These are phyloP conservation scores for Gelatoporia subvermispora DNA, from an alignment of 768 basidiomycete species.

Conservation along the genomic window DNA sequence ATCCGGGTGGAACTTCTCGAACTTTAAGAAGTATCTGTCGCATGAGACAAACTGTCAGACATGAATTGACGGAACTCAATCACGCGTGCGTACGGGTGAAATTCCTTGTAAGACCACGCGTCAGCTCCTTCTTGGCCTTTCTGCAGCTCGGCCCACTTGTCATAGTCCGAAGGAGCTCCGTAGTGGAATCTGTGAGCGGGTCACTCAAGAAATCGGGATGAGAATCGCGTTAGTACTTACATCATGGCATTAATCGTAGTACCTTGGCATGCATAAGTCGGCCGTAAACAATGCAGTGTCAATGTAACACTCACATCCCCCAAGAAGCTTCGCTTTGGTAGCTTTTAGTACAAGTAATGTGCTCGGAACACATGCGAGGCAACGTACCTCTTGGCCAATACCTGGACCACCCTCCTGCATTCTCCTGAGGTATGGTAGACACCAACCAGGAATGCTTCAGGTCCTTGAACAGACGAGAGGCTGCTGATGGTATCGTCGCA, in stretches of 20 bases:
- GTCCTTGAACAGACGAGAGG: not conserved
- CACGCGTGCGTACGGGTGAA: slow-evolving; percentile 37
- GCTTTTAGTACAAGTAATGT: not conserved
- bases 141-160: slow-evolving; percentile 53
- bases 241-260: slow-evolving; percentile 62
- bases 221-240: slow-evolving; percentile 18
- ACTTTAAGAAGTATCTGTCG: slow-evolving; percentile 63
- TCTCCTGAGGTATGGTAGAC: slow-evolving; percentile 50
- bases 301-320: slow-evolving; percentile 54
- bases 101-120: slow-evolving; percentile 55
- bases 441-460: slow-evolving; percentile 18
- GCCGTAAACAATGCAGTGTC: not conserved
- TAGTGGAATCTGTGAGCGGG: slow-evolving; percentile 38
- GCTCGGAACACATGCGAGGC: not conserved
- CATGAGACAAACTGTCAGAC: no score
- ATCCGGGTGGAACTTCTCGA: slow-evolving; percentile 54
- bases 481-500: slow-evolving; percentile 1
- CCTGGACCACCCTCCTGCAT: slow-evolving; percentile 40
- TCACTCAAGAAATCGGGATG: not conserved
- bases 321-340: slow-evolving; percentile 55
- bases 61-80: no score
- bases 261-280: slow-evolving; percentile 28
- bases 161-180: slow-evolving; percentile 63
- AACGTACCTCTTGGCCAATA: slow-evolving; percentile 66
- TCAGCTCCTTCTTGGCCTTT: slow-evolving; percentile 39